Evolutionary conservation across 805 yeast genomes (phyloP).

Genomic region (Millerago galiae): DNA sequence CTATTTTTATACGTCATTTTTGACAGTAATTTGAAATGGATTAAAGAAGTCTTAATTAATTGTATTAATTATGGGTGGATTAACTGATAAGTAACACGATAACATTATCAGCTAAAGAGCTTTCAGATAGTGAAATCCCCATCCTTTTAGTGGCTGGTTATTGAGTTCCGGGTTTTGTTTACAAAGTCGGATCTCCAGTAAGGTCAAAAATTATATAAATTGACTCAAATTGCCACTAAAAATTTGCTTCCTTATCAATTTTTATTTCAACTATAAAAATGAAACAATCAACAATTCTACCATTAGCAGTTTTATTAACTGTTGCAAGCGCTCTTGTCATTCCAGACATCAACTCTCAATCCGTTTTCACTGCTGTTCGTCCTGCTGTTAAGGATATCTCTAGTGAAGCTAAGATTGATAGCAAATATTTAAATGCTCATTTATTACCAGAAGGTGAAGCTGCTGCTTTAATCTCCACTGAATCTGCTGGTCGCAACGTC

Average conservation of each 20-base stretch:
- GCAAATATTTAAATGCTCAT: slow-evolving; percentile 7
- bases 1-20: neutral
- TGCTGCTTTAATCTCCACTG: slow-evolving; percentile 44
- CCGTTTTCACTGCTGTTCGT: slow-evolving; percentile 24
- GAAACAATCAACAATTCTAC: slow-evolving; percentile 23
- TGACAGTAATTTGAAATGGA: neutral
- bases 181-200: neutral
- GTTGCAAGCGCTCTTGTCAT: slow-evolving; percentile 52
- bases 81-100: no score
- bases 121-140: neutral
- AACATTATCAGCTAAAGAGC: no score
- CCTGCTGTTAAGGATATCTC: slow-evolving; percentile 9
- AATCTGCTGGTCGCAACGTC: slow-evolving; percentile 36
- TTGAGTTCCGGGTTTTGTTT: neutral
- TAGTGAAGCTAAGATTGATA: slow-evolving; percentile 18
- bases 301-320: slow-evolving; percentile 31
- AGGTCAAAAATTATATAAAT: neutral
- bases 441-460: slow-evolving; percentile 17
- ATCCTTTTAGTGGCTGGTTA: neutral
- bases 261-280: neutral
- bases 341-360: slow-evolving; percentile 42
- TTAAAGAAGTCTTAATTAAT: neutral
- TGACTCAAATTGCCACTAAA: neutral
- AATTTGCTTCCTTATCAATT: neutral
- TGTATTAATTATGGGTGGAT: no score